Evolutionary conservation across 2,329 filamentous ascomycete species (phyloP).

Genomic region (Talaromyces sp.): DNA sequence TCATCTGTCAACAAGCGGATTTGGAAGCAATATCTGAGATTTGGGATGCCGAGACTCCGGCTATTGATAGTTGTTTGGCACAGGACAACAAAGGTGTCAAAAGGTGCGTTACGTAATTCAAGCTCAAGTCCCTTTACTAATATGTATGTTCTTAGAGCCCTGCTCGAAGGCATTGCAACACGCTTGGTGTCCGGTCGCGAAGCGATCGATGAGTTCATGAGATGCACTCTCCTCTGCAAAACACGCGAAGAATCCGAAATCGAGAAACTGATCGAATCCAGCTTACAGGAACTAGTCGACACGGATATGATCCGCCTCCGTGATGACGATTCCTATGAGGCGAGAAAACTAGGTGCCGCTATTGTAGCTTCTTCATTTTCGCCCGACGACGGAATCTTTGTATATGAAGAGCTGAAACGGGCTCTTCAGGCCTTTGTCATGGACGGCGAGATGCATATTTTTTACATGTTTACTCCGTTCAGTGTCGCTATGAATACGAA

Average conservation of each 20-base stretch:
- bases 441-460: constrained; percentile 73
- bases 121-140: neutral
- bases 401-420: constrained; percentile 62
- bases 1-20: constrained; percentile 66
- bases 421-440: constrained; percentile 70
- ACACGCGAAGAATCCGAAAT: constrained; percentile 50
- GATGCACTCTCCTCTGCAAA: constrained; percentile 61
- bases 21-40: constrained; percentile 65
- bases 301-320: constrained; percentile 53
- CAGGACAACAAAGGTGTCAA: constrained; percentile 64
- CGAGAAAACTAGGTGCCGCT: constrained; percentile 63
- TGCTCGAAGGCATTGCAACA: constrained; percentile 66
- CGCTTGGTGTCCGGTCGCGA: constrained; percentile 61
- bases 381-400: constrained; percentile 69
- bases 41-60: constrained; percentile 66
- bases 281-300: constrained; percentile 54
- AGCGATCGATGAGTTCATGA: constrained; percentile 63
- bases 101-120: constrained; percentile 41
- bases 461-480: constrained; percentile 72
- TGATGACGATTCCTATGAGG: constrained; percentile 49
- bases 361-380: constrained; percentile 68
- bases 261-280: constrained; percentile 51
- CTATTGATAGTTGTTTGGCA: constrained; percentile 62
- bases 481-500: constrained; percentile 45
- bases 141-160: constrained; percentile 46